Evolutionary conservation across 306 rosid species (phyloP), one percentile per base, ranked within the genome.

Genomic region (Cucurbita pepo): DNA sequence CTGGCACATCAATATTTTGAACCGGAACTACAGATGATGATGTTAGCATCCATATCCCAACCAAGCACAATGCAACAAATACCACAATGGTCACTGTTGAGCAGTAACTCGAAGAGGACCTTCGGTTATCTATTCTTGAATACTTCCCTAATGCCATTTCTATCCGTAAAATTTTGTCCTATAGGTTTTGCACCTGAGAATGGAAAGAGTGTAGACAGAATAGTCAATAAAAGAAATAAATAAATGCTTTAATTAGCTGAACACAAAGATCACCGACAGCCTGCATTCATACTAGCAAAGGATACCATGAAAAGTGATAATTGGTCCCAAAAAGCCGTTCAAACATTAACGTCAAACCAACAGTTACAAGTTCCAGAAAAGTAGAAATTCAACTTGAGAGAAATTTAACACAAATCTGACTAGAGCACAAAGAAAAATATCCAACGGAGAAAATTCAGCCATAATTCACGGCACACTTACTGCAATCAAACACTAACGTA

Each of bases 41-140:
- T 14, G 95, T 89, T 89, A 94, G 82, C 96, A 94, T 91, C 98
- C 98, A 94, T 77, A 90, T 71, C 55, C 96, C 98, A 53, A 89
- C 93, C 88, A 94, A 82, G 67, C 92, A 89, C 78, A 94, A 77
- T 18, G 89, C 97, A 77, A 94, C 97, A 76, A 94, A 89, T 75
- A 87, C 89, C 51, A 86, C 96, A 78, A 94, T 85, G 16, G 97
- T 85, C 78, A 89, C 89, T 2, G 95, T 85, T 8, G 98, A 94
- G 83, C 95, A 86, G 84, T 89, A 87, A 75, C 92, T 81, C 16
- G 96, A 70, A 1, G 91, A 14, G 10, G 97, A 69, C 74, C 90
- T 83, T 76, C 83, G 81, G 56, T 80, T 84, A 72, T 94, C 98
- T 37, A 90, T 75, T 81, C 96, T 83, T 13, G 82, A 80, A 82